Evolutionary conservation across 2,329 filamentous ascomycete species (phyloP), one percentile per base, ranked within the genome.

Genomic region (Trichoderma guizhouense): DNA sequence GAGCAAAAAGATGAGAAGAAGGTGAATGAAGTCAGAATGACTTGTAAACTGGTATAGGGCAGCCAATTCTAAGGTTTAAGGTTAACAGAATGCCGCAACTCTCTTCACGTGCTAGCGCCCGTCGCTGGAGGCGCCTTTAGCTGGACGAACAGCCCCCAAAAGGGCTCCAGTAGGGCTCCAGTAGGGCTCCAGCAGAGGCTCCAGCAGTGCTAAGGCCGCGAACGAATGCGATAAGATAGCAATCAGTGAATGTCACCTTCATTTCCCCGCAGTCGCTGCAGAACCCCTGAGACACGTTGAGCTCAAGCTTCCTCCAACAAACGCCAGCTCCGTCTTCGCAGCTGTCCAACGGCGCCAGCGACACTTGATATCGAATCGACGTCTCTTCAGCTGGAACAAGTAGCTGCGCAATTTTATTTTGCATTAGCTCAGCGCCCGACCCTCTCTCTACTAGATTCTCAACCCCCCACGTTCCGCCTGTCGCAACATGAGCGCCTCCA

Each of bases 401-500:
- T 1, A 47, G 9, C 28, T 61, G 36, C 55, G 28, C 30, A 34
- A 21, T 15, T 18, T 51, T 5, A 21, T 21, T 12, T 47, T 11
- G 14, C 24, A 32, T 18, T 30, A 32, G 14, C 66, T 30, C 55
- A 51, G 55, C 15, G n/a, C 9, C 11, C n/a, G 8, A 14, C 26
- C 18, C n/a, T 26, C 12, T 14, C n/a, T 32, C 12, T 28, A 8
- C 24, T 11, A 21, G 7, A 34, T 26, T 36, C 55, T 3, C 36
- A 15, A 11, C 30, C 5, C n/a, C 36, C 66, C 26, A 43, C 14
- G 57, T 21, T 15, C 30, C 39, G 3, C 18, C 36, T 30, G n/a
- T 63, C 67, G 53, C 74, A 62, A 69, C 55, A 77, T 76, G 75
- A 75, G 74, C 74, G 71, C 78, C 70, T 72, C 74, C 72, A 61